Conservation (phyloP, 768 basidiomycete species). For the Porphyrellus cyaneotinctus region DNA sequence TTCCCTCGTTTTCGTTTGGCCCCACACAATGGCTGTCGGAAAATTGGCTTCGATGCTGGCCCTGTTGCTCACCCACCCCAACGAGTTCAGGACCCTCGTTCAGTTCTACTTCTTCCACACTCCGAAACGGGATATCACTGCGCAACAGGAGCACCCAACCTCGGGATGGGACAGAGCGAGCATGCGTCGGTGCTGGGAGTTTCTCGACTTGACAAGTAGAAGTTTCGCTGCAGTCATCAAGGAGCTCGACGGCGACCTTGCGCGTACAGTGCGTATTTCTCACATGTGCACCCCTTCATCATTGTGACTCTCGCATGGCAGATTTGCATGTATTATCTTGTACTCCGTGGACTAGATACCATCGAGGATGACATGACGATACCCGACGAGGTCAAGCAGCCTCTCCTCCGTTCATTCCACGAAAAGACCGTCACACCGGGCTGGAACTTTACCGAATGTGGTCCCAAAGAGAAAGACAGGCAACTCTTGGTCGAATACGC, state of each 20-base stretch:
- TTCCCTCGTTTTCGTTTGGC: background rate
- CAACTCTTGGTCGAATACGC: constrained; percentile 82
- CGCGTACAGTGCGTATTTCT: constrained; percentile 68
- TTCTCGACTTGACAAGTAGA: constrained; percentile 83
- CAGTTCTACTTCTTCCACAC: constrained; percentile 85
- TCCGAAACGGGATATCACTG: constrained; percentile 76
- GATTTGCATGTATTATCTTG: constrained; percentile 95
- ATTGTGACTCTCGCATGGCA: constrained; percentile 27
- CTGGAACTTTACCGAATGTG: constrained; percentile 80
- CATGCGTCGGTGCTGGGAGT: constrained; percentile 89
- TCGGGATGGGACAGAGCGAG: constrained; percentile 83
- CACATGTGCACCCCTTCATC: background rate
- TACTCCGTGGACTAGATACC: constrained; percentile 92
- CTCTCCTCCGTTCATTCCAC: constrained; percentile 80
- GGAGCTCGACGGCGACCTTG: constrained; percentile 92
- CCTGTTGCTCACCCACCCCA: constrained; percentile 71
- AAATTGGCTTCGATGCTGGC: constrained; percentile 53
- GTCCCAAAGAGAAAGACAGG: constrained; percentile 86
- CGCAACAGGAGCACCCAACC: constrained; percentile 64
- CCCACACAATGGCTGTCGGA: constrained; percentile 44
- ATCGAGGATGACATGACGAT: constrained; percentile 99
- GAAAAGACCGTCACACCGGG: constrained; percentile 73
- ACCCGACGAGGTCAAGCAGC: constrained; percentile 79
- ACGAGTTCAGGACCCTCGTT: constrained; percentile 78
- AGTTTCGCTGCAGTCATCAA: constrained; percentile 94